These are phyloP conservation scores for Hawksworthiomyces lignivorus DNA, from an alignment of 2,329 filamentous ascomycete genomes.

Conservation along the genomic window DNA sequence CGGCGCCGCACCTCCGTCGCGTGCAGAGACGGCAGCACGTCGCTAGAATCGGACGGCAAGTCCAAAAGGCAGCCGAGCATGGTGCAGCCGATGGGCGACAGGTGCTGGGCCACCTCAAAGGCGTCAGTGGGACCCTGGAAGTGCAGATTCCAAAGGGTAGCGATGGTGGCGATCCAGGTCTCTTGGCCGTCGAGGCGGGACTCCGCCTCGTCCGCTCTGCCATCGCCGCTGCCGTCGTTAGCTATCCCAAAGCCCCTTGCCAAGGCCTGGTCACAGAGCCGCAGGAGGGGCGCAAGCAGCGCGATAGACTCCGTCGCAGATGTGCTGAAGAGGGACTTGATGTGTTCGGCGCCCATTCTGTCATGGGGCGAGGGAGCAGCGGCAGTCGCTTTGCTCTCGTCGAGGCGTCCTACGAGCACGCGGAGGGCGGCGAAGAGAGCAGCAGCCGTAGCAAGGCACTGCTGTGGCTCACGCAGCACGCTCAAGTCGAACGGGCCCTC, in stretches of 20 bases:
- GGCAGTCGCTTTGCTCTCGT: conserved; percentile 18
- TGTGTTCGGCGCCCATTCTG: conserved; percentile 49
- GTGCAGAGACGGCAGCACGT: conserved; percentile 3
- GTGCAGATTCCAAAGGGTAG: conserved; percentile 46
- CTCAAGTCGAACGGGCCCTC: conserved; percentile 30
- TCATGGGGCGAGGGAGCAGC: conserved; percentile 21
- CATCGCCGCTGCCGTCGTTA: conserved; percentile 10
- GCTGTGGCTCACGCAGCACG: conserved; percentile 29
- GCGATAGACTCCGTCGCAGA: conserved; percentile 39
- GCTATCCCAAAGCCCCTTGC: too few relatives aligned
- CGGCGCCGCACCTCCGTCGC: conserved; percentile 21
- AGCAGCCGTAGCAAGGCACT: conserved; percentile 39
- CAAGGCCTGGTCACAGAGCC: conserved; percentile 35
- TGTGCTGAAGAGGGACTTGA: conserved; percentile 48
- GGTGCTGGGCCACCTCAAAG: conserved; percentile 38
- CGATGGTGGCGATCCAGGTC: conserved; percentile 40
- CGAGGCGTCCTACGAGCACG: conserved; percentile 38
- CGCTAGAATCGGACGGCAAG: conserved; percentile 9
- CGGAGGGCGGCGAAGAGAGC: conserved; percentile 40
- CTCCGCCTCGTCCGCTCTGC: background rate
- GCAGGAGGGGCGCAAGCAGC: conserved; percentile 38
- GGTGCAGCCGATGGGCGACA: conserved; percentile 32
- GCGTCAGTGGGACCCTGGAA: conserved; percentile 41
- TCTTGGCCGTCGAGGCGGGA: conserved; percentile 23
- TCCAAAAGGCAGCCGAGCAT: conserved; percentile 35